Evolutionary conservation across 2,329 filamentous ascomycete species (phyloP), one percentile per base, ranked within the genome.

Genomic region (Botrytis hyacinthi): DNA sequence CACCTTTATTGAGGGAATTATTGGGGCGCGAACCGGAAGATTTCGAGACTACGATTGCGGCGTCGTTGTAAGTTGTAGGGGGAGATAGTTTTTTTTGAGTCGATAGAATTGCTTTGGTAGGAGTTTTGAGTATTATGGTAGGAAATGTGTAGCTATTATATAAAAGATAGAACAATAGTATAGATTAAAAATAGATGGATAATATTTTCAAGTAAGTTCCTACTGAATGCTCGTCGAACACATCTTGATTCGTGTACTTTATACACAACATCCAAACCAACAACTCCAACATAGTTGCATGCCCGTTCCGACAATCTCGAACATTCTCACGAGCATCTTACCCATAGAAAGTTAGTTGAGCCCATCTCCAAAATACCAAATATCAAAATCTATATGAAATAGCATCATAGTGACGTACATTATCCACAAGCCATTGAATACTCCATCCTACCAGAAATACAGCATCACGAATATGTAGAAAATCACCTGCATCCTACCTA

Each of bases 181-280:
- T n/a, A n/a, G 4, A 51, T 51, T n/a, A 14, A 51, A 6, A n/a
- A 51, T 51, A 12, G 26, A 51, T 51, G 48, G 4, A 14, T n/a
- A 0, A 1, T n/a, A 26, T 51, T 51, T 6, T 51, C 9, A 12
- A n/a, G 26, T n/a, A n/a, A 12, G 0, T n/a, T n/a, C 3, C 3
- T n/a, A 10, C 10, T 14, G 48, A 51, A n/a, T 14, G 14, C n/a
- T 26, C 46, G 26, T 16, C 20, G 20, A 22, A 26, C 20, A 48
- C 20, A 26, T 48, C 3, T 48, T 4, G 9, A 48, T 48, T 48
- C 3, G 7, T 48, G 20, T 20, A 48, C 46, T 48, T 7, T 1
- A 48, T 48, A 4, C 10, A 26, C 22, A 20, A 26, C 10, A 48
- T 48, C 20, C 20, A 26, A 26, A 48, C 0, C 46, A 48, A 48